Evolutionary conservation across 768 basidiomycete species (phyloP), one percentile per base, ranked within the genome.

Genomic region (Leccinellum luteum): DNA sequence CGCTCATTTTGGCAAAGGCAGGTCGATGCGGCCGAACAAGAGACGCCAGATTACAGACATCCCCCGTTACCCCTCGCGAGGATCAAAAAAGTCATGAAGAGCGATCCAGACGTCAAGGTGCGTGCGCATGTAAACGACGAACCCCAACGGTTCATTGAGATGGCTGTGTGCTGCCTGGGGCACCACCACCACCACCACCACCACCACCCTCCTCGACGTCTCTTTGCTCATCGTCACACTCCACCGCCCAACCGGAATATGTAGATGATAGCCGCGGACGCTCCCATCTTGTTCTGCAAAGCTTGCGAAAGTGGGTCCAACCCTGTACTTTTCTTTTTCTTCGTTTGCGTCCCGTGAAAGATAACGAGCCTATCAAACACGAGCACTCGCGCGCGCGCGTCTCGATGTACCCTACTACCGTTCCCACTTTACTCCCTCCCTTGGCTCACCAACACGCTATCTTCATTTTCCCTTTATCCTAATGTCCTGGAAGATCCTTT

Each of bases 21-120:
- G 69, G 83, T 94, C 58, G 86, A 92, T 70, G 79, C 84, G 6
- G 92, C 93, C 0, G 94, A 97, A 71, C 84, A 87, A 64, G 94
- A 94, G 67, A 90, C 85, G 0, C 90, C 90, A 25, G 94, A 95
- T 73, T 92, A 90, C 63, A 78, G 89, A 53, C 92, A 94, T 67
- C 92, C 91, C 2, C 87, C 91, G 6, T 78, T 98, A 12, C 96
- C 96, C 4, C 78, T 99, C 30, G 97, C 97, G 17, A 79, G 97
- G 70, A 97, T 98, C 67, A 98, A 98, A 80, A 98, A 98, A 73
- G 96, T 98, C 56, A 97, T 98, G 92, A 98, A 98, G 80, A 95
- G 90, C 72, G 94, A 94, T 76, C 92, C 93, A 3, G 93, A 95
- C 65, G 93, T 98, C 61, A 94, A 94, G 84, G 94, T 96, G 69